phyloP scores from a whole-genome alignment of 2,329 filamentous ascomycete species.

The Ramularia endophylla region DNA sequence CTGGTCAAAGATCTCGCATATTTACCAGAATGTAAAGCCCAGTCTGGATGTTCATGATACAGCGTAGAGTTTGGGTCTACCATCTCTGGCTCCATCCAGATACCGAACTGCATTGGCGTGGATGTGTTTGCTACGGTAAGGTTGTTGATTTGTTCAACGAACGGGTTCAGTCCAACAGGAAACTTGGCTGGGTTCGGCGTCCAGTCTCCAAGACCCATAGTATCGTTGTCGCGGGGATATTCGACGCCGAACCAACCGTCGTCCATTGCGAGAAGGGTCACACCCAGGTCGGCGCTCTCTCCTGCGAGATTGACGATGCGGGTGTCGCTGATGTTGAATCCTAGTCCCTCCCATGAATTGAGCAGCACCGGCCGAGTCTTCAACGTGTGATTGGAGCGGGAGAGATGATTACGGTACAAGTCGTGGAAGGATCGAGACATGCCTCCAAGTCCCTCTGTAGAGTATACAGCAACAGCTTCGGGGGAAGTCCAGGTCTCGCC shows the following conservation, averaged over 20 bases:
- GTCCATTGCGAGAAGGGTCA: slow-evolving; percentile 59
- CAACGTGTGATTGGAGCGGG: slow-evolving; percentile 50
- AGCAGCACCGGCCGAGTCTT: slow-evolving; percentile 51
- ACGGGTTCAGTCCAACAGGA: slow-evolving; percentile 49
- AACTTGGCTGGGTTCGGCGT: slow-evolving; percentile 53
- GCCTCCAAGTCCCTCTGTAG: slow-evolving; percentile 51
- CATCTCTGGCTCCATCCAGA: slow-evolving; percentile 67
- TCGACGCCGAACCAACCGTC: slow-evolving; percentile 64
- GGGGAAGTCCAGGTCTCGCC: slow-evolving; percentile 56
- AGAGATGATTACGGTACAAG: slow-evolving; percentile 56
- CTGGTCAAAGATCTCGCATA: slow-evolving; percentile 53
- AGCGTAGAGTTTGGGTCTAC: slow-evolving; percentile 57
- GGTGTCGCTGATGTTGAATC: slow-evolving; percentile 53
- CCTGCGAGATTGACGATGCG: slow-evolving; percentile 51
- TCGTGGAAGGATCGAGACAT: slow-evolving; percentile 59
- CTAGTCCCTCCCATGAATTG: slow-evolving; percentile 62
- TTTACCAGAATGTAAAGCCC: slow-evolving; percentile 53
- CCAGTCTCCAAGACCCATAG: slow-evolving; percentile 59
- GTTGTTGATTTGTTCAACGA: slow-evolving; percentile 48
- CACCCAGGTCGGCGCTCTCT: slow-evolving; percentile 53
- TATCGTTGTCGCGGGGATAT: slow-evolving; percentile 54
- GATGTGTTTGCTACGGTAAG: slow-evolving; percentile 45
- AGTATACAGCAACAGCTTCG: slow-evolving; percentile 59
- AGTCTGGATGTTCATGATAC: slow-evolving; percentile 58
- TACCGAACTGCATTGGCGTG: slow-evolving; percentile 52